A percentile compares a stretch with the other conserved stretches of the same genome.
Conservation (phyloP, 2,329 filamentous ascomycete genomes). For the Diaporthe destruens region DNA sequence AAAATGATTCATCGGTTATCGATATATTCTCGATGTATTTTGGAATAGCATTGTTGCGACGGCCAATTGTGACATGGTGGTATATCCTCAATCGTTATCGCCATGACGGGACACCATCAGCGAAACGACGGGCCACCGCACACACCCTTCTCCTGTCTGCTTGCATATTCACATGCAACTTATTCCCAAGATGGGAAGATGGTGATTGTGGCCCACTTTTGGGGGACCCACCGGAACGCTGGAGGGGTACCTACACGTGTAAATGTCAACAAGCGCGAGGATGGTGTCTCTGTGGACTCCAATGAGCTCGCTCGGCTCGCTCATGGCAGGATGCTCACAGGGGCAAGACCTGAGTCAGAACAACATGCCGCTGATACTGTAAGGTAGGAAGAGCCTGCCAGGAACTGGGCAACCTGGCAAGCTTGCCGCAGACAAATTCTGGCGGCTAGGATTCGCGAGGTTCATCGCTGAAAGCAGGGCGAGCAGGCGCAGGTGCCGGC, state of each 20-base stretch:
- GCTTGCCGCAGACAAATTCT: neutral
- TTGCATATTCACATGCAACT: constrained; percentile 39
- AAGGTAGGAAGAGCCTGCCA: constrained; percentile 2
- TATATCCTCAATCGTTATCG: neutral
- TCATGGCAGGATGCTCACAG: neutral
- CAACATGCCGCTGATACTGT: neutral
- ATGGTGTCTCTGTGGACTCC: neutral
- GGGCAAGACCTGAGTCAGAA: constrained; percentile 14
- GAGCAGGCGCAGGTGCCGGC: constrained; percentile 6
- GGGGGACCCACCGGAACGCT: constrained; percentile 5
- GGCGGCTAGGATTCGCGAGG: constrained; percentile 15
- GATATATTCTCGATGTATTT: neutral
- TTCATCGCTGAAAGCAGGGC: constrained; percentile 31
- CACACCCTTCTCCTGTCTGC: constrained; percentile 11
- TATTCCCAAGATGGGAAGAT: constrained; percentile 1
- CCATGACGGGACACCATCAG: constrained; percentile 16
- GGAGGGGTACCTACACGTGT: constrained; percentile 24
- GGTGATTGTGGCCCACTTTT: constrained; percentile 26
- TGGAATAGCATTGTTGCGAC: neutral
- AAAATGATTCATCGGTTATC: constrained; percentile 32
- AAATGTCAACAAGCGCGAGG: constrained; percentile 14
- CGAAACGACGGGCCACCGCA: neutral
- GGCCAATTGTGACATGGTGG: neutral
- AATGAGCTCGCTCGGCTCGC: constrained; percentile 21
- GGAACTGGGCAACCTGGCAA: constrained; percentile 5